Evolutionary conservation across 2,329 filamentous ascomycete species (phyloP).

Genomic region (Ophiobolus disseminans): DNA sequence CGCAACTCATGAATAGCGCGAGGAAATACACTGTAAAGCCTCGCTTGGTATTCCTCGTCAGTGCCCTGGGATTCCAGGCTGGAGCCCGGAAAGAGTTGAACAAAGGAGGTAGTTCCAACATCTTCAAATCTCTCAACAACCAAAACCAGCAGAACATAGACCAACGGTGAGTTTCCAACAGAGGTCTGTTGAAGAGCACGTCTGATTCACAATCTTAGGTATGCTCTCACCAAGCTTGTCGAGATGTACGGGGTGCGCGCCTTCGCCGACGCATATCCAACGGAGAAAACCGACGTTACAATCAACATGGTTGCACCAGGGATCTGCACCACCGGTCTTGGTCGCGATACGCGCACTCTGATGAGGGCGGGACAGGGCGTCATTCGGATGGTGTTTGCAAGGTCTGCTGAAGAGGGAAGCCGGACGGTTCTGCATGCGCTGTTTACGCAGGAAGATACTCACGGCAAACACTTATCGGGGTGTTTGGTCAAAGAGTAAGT

Average conservation of each 20-base stretch:
- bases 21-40: conserved; percentile 8
- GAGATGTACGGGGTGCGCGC: conserved; percentile 12
- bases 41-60: conserved; percentile 4
- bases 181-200: not conserved
- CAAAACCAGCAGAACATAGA: conserved; percentile 4
- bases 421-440: conserved; percentile 50
- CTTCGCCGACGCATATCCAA: conserved; percentile 10
- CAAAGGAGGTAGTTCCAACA: conserved; percentile 4
- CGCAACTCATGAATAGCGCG: conserved; percentile 18
- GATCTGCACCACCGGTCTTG: conserved; percentile 24
- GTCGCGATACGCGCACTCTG: conserved; percentile 6
- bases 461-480: conserved; percentile 50
- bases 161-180: conserved; percentile 1
- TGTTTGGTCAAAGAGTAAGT: conserved; percentile 30
- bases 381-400: conserved; percentile 27
- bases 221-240: conserved; percentile 15
- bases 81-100: conserved; percentile 9
- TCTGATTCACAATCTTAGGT: conserved; percentile 4
- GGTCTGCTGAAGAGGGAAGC: conserved; percentile 49
- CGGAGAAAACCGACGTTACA: conserved; percentile 28
- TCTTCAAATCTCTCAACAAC: conserved; percentile 7
- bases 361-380: conserved; percentile 12
- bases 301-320: conserved; percentile 42
- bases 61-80: conserved; percentile 12
- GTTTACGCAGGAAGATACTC: conserved; percentile 36